Evolutionary conservation across 345 rosid genomes (phyloP), one percentile per base, ranked within the genome.

Genomic region (Syzygium aromaticum): DNA sequence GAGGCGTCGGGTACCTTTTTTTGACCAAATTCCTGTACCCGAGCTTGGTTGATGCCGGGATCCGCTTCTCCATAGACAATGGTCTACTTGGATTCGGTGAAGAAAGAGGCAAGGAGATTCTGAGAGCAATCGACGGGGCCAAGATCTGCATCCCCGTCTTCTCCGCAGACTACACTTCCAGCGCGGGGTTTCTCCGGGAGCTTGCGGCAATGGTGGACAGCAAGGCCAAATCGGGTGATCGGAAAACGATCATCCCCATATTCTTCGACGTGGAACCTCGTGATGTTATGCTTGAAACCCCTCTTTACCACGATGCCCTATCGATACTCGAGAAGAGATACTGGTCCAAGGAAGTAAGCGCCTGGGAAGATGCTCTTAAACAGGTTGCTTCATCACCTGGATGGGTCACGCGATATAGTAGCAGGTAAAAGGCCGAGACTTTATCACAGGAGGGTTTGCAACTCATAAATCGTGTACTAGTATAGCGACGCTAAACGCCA

Each of bases 241-340:
- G 7, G 63, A 57, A 57, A 25, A 11, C 14, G 7, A 57, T 57
- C 6, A 1, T 25, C 0, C 63, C 63, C 63, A 11, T 57, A 25
- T 57, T 57, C 63, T 57, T 0, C 7, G 1, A 0, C 7, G 28
- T 25, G 1, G 13, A 57, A 0, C 3, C 28, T 57, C 0, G 3
- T 25, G 63, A 57, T 11, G 63, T 57, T 25, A 57, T 3, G 3
- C 63, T 57, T 25, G 3, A 10, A 57, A 57, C 63, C 28, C 1
- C 14, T 23, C 28, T 23, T n/a, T 25, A 25, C 63, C 14, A 6
- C 28, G 3, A 4, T 10, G 3, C 0, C 28, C 28, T 57, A 25
- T 2, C 0, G 6, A 0, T 0, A 0, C 28, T 0, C 28, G 0
- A 0, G 0, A 0, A 0, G 28, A 57, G 3, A 1, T 0, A 4